Base-by-base conservation (phyloP, 805 yeast species). In the Ogataea allantospora region DNA sequence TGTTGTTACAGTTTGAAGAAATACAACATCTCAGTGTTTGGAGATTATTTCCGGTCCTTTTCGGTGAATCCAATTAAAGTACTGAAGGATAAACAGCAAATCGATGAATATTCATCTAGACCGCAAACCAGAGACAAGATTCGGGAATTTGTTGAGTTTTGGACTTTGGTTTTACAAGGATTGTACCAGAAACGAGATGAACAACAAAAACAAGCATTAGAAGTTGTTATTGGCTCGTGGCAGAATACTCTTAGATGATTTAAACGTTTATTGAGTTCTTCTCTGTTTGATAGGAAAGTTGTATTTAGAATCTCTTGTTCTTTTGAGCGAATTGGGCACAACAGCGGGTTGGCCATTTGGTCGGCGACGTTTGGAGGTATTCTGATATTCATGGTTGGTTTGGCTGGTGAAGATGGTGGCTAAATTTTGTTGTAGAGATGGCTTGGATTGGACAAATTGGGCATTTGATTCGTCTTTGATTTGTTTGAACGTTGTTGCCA, bases 21-120 rank as follows among this genome's bases (percentile, higher is more conserved):
- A 46, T 76, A 66, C 49, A 71, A 79, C 72, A 53, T 76, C 1
- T 69, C 88, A 1, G 82, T 77, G 1, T 84, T 84, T 51, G 56
- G 71, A 4, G 74, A 65, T 2, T 73, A 70, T 40, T 74, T 81
- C 40, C 39, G 38, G 3, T 31, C 34, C 4, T 22, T 28, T 6
- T 16, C 46, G 7, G 43, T 44, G 26, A 35, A 50, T 22, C 58
- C 61, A 15, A 35, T 51, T 24, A 42, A 33, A 7, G 11, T 41
- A 16, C 43, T 56, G 20, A 50, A 21, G 27, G 48, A 45, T 42
- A 40, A 34, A 46, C 62, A 31, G 40, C 48, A 43, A 23, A 40
- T 35, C 22, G 47, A 12, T 39, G 7, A 14, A n/a, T 43, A 33
- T 12, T 26, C 47, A 1, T 13, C 29, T 13, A 17, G 16, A 2